Conservation (phyloP, 805 yeast genomes). For the Candida maris region DNA sequence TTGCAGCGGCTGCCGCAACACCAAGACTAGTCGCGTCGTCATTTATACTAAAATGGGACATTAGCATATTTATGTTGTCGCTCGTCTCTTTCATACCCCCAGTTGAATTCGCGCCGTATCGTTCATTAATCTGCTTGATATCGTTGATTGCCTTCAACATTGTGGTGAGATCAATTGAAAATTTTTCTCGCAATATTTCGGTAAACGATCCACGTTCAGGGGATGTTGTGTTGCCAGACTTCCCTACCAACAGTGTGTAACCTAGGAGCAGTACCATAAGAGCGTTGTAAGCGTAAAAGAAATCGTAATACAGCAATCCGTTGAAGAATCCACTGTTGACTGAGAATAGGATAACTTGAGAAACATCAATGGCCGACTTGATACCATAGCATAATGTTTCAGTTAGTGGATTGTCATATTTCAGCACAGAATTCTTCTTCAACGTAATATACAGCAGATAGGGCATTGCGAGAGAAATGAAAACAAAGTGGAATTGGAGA, state of each 20-base stretch:
- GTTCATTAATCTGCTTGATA: constrained; percentile 14
- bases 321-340: constrained; percentile 14
- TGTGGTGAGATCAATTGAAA: constrained; percentile 6
- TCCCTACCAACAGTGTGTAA: constrained; percentile 24
- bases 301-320: constrained; percentile 35
- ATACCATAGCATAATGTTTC: constrained; percentile 31
- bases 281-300: constrained; percentile 36
- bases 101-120: constrained; percentile 17
- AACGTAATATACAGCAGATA: constrained; percentile 30
- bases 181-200: constrained; percentile 5
- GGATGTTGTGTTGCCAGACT: constrained; percentile 3
- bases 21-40: not conserved
- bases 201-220: constrained; percentile 8
- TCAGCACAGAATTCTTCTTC: constrained; percentile 20
- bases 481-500: constrained; percentile 30
- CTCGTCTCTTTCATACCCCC: constrained; percentile 32
- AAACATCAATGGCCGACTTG: constrained; percentile 28
- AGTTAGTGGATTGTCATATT: constrained; percentile 29
- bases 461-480: constrained; percentile 33
- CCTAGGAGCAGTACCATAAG: constrained; percentile 33
- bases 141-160: constrained; percentile 15
- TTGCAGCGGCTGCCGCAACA: not conserved
- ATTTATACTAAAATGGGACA: constrained; percentile 14
- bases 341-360: constrained; percentile 24
- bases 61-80: constrained; percentile 30